These are phyloP conservation scores for Vigna radiata DNA, from an alignment of 306 rosid genomes.

Conservation along the genomic window DNA sequence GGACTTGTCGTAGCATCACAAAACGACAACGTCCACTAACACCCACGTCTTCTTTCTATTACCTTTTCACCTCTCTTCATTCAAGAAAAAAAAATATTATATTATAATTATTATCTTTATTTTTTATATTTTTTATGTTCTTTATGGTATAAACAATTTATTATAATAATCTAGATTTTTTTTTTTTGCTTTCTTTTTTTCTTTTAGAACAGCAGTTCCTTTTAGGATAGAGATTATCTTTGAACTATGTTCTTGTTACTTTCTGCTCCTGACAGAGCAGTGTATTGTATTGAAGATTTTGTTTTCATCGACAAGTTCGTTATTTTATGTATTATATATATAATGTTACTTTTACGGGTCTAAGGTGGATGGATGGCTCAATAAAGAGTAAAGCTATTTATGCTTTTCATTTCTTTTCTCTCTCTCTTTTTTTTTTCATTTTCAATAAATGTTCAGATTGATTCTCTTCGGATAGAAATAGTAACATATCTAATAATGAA, in stretches of 20 bases:
- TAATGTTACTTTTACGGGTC: background rate
- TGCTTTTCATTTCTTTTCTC: background rate
- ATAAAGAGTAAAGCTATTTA: constrained; percentile 4
- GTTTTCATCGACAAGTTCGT: background rate
- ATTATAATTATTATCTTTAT: background rate
- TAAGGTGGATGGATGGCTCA: constrained; percentile 28
- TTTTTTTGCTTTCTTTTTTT: no score
- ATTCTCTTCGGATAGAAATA: background rate
- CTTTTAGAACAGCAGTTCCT: background rate
- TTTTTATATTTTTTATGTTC: background rate
- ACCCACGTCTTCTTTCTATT: background rate
- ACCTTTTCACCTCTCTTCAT: background rate
- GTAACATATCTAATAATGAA: background rate
- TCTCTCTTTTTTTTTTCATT: background rate
- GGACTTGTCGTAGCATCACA: background rate
- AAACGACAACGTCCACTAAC: constrained; percentile 21
- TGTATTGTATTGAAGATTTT: constrained; percentile 5
- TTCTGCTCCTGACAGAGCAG: background rate
- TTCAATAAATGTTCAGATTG: background rate
- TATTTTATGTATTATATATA: background rate
- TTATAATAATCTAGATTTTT: no score
- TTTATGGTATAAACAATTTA: no score
- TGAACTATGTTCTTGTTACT: background rate
- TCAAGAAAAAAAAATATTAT: no score
- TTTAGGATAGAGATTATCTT: constrained; percentile 10